Evolutionary conservation across 495 filamentous ascomycete genomes (phyloP).

Genomic region (Penicillium tannophilum): DNA sequence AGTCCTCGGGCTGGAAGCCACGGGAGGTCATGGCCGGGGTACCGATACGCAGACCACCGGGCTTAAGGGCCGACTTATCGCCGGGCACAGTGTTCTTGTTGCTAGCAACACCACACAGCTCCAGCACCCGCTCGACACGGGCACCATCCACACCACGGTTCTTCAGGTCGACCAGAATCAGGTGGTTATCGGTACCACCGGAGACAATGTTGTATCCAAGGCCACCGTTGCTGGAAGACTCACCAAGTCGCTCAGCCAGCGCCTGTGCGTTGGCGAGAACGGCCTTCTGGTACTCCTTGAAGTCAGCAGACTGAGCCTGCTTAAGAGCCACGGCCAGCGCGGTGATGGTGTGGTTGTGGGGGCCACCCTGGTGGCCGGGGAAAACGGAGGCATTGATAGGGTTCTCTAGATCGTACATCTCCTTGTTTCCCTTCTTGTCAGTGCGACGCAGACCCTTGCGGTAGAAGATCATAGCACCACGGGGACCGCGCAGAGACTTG

Average conservation of each 20-base stretch:
- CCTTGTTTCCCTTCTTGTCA: slow-evolving; percentile 83
- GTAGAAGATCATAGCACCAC: slow-evolving; percentile 98
- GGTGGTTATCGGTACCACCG: slow-evolving; percentile 95
- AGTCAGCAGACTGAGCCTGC: slow-evolving; percentile 88
- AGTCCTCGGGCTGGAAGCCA: slow-evolving; percentile 85
- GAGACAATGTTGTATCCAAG: slow-evolving; percentile 90
- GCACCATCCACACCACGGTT: slow-evolving; percentile 87
- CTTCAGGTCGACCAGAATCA: slow-evolving; percentile 94
- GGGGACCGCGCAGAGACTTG: slow-evolving; percentile 92
- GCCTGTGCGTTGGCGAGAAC: slow-evolving; percentile 87
- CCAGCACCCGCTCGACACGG: slow-evolving; percentile 90
- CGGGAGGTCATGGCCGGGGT: slow-evolving; percentile 97
- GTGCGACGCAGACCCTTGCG: slow-evolving; percentile 84
- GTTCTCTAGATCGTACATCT: slow-evolving; percentile 87
- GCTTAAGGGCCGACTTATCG: slow-evolving; percentile 88
- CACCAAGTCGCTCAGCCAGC: slow-evolving; percentile 73
- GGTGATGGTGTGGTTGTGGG: slow-evolving; percentile 98
- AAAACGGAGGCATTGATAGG: slow-evolving; percentile 97
- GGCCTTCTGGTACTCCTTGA: slow-evolving; percentile 83
- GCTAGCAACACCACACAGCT: slow-evolving; percentile 90
- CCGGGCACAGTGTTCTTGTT: slow-evolving; percentile 99
- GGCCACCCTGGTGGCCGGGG: slow-evolving; percentile 97
- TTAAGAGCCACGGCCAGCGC: slow-evolving; percentile 91
- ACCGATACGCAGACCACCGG: slow-evolving; percentile 88
- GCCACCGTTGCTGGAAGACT: slow-evolving; percentile 69